Evolutionary conservation across 306 rosid genomes (phyloP).

Genomic region (Prunus padus): DNA sequence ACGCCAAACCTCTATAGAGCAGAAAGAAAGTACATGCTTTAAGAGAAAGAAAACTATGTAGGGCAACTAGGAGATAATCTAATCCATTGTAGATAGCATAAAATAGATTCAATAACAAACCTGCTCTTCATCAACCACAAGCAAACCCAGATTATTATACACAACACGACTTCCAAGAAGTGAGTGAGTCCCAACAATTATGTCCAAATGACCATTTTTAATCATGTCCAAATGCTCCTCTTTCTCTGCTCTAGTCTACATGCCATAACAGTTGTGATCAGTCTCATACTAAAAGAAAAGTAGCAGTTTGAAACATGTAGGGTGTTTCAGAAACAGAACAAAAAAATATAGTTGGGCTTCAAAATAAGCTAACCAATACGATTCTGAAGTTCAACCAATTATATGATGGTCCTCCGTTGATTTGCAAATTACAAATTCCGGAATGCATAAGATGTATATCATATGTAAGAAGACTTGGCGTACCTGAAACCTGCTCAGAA

Average conservation of each 20-base stretch:
- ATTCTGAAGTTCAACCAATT: not conserved
- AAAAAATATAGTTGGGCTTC: not conserved
- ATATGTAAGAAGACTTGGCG: not conserved
- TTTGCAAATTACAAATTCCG: not conserved
- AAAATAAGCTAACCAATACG: not conserved
- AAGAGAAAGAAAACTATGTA: slow-evolving; percentile 1
- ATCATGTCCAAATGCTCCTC: slow-evolving; percentile 68
- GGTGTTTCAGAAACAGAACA: not conserved
- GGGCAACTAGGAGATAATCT: slow-evolving; percentile 19
- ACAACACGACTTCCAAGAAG: slow-evolving; percentile 94
- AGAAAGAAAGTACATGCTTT: slow-evolving; percentile 24
- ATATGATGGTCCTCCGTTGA: not conserved
- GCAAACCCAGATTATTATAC: slow-evolving; percentile 85
- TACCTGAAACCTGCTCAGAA: slow-evolving; percentile 97
- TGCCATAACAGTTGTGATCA: slow-evolving; percentile 35
- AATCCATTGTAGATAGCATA: slow-evolving; percentile 21
- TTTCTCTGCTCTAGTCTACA: slow-evolving; percentile 86
- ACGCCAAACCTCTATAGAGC: slow-evolving; percentile 87
- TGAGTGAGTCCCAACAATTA: slow-evolving; percentile 90
- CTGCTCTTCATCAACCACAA: slow-evolving; percentile 98
- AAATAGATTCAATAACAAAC: slow-evolving; percentile 35
- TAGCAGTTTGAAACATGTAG: slow-evolving; percentile 12
- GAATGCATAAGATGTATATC: not conserved
- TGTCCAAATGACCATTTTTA: slow-evolving; percentile 71
- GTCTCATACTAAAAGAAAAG: slow-evolving; percentile 27